These are phyloP conservation scores for Aspergillus sclerotialis DNA, from an alignment of 2,329 filamentous ascomycete species.

Conservation along the genomic window DNA sequence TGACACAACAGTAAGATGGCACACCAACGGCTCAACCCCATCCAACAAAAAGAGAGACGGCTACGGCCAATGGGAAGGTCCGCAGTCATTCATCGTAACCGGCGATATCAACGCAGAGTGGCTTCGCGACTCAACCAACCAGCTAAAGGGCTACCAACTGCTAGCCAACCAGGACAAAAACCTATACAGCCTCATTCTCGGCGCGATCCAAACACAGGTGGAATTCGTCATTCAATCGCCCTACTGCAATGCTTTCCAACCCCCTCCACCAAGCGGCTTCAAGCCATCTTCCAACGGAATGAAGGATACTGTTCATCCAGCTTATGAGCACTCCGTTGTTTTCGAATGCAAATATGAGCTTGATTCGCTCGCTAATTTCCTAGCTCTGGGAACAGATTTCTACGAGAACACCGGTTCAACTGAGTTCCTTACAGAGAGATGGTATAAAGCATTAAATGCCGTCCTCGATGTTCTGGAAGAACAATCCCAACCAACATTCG, in stretches of 20 bases:
- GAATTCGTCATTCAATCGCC: constrained; percentile 92
- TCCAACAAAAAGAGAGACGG: constrained; percentile 43
- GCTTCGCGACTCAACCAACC: constrained; percentile 89
- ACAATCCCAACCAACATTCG: constrained; percentile 76
- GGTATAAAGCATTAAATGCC: constrained; percentile 69
- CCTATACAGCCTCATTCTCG: constrained; percentile 74
- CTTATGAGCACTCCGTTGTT: constrained; percentile 74
- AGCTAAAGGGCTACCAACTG: constrained; percentile 80
- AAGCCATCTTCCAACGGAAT: constrained; percentile 69
- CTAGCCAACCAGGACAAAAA: constrained; percentile 73
- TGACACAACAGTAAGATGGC: constrained; percentile 85
- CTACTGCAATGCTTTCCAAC: constrained; percentile 98
- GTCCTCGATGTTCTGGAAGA: constrained; percentile 67
- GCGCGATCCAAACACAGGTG: constrained; percentile 91
- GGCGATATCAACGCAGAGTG: constrained; percentile 91
- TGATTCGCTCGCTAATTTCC: constrained; percentile 87
- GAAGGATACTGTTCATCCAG: constrained; percentile 75
- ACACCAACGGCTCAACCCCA: constrained; percentile 55
- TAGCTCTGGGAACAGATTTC: constrained; percentile 80
- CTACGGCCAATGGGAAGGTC: constrained; percentile 67
- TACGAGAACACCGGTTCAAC: constrained; percentile 69
- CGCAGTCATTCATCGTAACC: constrained; percentile 89
- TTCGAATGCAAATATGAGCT: constrained; percentile 99
- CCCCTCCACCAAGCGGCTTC: constrained; percentile 75
- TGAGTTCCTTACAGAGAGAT: constrained; percentile 70